A percentile compares a stretch with the other conserved stretches of the same genome.
Conservation (phyloP, 768 basidiomycete genomes). For the Suillus occidentalis region DNA sequence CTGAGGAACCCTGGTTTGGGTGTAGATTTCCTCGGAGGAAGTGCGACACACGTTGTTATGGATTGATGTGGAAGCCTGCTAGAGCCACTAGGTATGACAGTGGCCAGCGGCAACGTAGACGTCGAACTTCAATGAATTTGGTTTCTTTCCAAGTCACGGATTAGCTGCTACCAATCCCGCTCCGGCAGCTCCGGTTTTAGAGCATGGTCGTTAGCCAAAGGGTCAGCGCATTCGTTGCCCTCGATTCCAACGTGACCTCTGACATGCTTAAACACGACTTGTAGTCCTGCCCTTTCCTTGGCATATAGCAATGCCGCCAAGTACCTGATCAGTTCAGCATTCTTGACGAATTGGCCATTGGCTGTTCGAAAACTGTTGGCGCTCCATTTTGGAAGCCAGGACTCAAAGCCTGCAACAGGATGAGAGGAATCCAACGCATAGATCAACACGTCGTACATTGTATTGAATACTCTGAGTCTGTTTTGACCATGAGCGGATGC, state of each 20-base stretch:
- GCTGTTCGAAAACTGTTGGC: conserved; percentile 49
- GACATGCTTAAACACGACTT: conserved; percentile 68
- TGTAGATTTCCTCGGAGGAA: background rate
- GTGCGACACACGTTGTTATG: background rate
- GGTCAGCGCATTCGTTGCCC: conserved; percentile 90
- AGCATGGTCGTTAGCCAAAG: conserved; percentile 62
- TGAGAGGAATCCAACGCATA: background rate
- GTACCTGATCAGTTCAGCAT: conserved; percentile 70
- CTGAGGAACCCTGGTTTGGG: background rate
- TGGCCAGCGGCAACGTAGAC: background rate
- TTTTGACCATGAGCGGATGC: conserved; percentile 68
- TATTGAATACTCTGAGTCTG: conserved; percentile 85
- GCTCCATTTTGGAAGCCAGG: conserved; percentile 73
- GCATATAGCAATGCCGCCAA: conserved; percentile 58
- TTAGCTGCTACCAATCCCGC: conserved; percentile 53
- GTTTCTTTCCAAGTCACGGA: background rate
- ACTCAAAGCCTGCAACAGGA: conserved; percentile 53
- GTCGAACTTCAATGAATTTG: background rate
- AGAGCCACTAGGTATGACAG: background rate
- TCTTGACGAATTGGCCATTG: conserved; percentile 63
- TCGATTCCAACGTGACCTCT: conserved; percentile 72
- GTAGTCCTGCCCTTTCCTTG: conserved; percentile 51
- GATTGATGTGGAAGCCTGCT: background rate
- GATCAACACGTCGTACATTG: conserved; percentile 49
- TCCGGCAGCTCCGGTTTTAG: conserved; percentile 42